Percentiles rank a stretch among this genome's conserved stretches.
Conservation (phyloP, 768 basidiomycete species). For the Boletus rubropictus region DNA sequence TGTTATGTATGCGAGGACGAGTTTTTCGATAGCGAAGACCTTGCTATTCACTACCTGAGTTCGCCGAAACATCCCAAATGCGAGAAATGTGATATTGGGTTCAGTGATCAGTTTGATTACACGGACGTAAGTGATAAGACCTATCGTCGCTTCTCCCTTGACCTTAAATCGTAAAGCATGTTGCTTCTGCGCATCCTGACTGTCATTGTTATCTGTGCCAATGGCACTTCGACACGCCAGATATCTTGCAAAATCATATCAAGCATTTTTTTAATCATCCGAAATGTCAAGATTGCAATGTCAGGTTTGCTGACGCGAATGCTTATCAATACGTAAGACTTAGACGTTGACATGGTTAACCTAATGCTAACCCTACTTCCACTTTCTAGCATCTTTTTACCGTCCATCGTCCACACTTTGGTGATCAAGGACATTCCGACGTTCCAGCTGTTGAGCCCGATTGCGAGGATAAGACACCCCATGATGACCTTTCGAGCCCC, state of each 20-base stretch:
- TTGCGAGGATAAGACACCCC: not conserved
- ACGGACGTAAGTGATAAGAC: constrained; percentile 19
- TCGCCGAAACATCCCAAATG: constrained; percentile 28
- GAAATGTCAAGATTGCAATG: constrained; percentile 38
- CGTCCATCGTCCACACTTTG: constrained; percentile 21
- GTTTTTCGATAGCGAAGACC: constrained; percentile 19
- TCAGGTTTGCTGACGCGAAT: constrained; percentile 38
- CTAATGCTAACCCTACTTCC: not conserved
- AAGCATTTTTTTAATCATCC: constrained; percentile 40
- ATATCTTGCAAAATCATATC: constrained; percentile 38
- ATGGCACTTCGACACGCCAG: constrained; percentile 35
- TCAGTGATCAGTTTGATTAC: constrained; percentile 25
- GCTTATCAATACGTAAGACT: constrained; percentile 33
- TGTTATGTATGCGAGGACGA: constrained; percentile 29
- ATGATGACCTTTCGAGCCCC: constrained; percentile 7
- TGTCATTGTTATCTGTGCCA: constrained; percentile 34
- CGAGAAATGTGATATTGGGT: constrained; percentile 24
- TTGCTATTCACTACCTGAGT: constrained; percentile 22
- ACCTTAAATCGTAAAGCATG: constrained; percentile 24
- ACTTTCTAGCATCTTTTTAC: constrained; percentile 24
- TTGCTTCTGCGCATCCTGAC: constrained; percentile 29
- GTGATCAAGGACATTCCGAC: constrained; percentile 3
- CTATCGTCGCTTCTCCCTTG: constrained; percentile 1
- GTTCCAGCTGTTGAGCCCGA: not conserved
- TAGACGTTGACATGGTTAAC: not conserved